Evolutionary conservation across 2,329 filamentous ascomycete genomes (phyloP), one percentile per base, ranked within the genome.

Genomic region (Harringtonia lauricola): DNA sequence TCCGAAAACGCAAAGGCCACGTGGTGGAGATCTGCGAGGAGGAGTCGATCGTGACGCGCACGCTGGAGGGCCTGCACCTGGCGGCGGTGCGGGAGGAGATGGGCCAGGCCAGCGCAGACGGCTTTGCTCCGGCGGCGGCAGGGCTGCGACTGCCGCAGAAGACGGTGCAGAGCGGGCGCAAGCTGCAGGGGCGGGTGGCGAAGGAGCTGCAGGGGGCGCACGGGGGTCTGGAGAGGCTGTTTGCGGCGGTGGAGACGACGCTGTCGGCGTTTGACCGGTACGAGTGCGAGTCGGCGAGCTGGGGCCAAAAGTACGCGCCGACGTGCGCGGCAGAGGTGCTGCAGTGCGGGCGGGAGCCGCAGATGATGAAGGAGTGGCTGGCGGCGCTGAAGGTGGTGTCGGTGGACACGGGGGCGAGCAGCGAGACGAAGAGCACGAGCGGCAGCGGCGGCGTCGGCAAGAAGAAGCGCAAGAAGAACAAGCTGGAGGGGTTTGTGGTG

Each of bases 291-390:
- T 69, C 67, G 2, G 63, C 72, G 24, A 63, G 77, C 9, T 98
- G 92, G 92, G 60, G 71, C 2, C 81, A 90, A 34, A 95, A 96
- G 55, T 95, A 96, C 62, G 77, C 84, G 0, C 92, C 92, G 0
- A 63, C 60, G 22, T 67, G 64, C 30, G 79, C 86, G 3, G 66
- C 67, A 4, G 79, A 90, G 46, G 80, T 96, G 1, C 67, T 98
- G 12, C 89, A 95, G 55, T 59, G 67, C 15, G 82, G 83, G 3
- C 73, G 68, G 36, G 86, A 95, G 58, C 78, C 79, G 1, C 56
- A 68, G 2, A 65, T 90, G 9, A 64, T 98, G 21, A 81, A 79
- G 45, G 77, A 90, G 47, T 98, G 92, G 92, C 66, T 98, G 8
- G 71, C 76, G 46, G 78, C 73, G 29, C 70, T 95, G 37, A 83